phyloP scores from a whole-genome alignment of 495 filamentous ascomycete genomes.

The Xylaria longipes region DNA sequence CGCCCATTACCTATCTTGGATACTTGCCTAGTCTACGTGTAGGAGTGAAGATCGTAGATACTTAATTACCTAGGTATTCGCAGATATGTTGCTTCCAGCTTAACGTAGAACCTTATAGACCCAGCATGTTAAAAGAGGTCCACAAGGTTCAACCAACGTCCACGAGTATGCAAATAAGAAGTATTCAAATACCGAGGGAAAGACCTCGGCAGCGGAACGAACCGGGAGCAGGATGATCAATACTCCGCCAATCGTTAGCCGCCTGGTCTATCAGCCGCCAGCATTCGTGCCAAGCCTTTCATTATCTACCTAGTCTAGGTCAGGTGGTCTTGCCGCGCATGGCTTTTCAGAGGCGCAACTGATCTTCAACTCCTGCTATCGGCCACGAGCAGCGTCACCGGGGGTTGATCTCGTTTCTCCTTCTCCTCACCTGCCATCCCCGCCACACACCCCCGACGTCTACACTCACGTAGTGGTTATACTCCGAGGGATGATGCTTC shows the following conservation, averaged over 20 bases:
- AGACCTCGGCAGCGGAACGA: background rate
- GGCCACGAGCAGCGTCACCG: constrained; percentile 19
- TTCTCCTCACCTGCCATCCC: constrained; percentile 15
- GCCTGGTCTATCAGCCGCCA: background rate
- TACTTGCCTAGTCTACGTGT: background rate
- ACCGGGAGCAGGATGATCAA: constrained; percentile 11
- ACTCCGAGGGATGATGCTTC: constrained; percentile 51
- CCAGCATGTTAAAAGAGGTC: no score
- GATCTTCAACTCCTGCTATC: constrained; percentile 17
- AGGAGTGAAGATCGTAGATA: background rate
- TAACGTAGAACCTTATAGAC: no score
- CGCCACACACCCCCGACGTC: background rate
- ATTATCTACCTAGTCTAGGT: background rate
- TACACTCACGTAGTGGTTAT: background rate
- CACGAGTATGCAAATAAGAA: background rate
- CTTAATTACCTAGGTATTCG: no score
- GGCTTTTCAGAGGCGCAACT: constrained; percentile 19
- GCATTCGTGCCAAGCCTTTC: constrained; percentile 8
- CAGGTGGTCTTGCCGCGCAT: constrained; percentile 19
- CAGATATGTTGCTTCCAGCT: no score
- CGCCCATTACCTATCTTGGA: background rate
- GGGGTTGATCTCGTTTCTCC: background rate
- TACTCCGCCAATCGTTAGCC: constrained; percentile 15
- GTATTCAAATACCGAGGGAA: background rate
- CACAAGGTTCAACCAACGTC: background rate